phyloP scores from a whole-genome alignment of 108 stramenopile species.

The Pseudonitzschia multiseries region DNA sequence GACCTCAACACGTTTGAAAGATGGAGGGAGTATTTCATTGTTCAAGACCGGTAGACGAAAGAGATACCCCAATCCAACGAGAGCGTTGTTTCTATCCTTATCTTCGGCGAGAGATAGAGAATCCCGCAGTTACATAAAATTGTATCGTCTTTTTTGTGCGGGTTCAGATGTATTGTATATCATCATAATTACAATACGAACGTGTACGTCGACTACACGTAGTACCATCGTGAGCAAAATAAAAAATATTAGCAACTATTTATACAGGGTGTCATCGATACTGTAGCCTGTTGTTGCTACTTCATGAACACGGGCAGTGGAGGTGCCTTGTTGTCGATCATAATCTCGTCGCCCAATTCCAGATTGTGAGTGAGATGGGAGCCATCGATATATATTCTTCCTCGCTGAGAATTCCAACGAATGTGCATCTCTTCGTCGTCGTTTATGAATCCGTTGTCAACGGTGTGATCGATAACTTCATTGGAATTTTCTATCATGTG shows the following conservation, averaged over 20 bases:
- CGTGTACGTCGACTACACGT: no score
- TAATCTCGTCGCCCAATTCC: constrained; percentile 92
- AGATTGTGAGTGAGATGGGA: constrained; percentile 87
- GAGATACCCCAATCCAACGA: no score
- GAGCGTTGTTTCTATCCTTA: no score
- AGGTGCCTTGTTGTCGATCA: constrained; percentile 85
- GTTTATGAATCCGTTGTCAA: constrained; percentile 75
- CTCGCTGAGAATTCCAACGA: constrained; percentile 94
- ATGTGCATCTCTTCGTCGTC: constrained; percentile 79
- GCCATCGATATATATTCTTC: constrained; percentile 90
- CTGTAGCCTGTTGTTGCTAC: neutral
- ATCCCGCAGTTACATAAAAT: no score
- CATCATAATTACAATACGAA: no score
- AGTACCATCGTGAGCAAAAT: no score
- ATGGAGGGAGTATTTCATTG: no score
- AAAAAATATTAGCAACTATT: neutral
- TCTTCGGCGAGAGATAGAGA: no score
- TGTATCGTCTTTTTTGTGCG: no score
- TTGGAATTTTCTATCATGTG: constrained; percentile 80
- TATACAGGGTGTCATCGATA: neutral
- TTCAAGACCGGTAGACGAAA: no score
- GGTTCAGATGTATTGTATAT: no score
- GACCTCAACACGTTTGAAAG: no score
- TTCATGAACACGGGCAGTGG: constrained; percentile 70
- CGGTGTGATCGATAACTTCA: constrained; percentile 45